Conservation (phyloP, 345 rosid genomes). For the Crucihimalaya himalaica region DNA sequence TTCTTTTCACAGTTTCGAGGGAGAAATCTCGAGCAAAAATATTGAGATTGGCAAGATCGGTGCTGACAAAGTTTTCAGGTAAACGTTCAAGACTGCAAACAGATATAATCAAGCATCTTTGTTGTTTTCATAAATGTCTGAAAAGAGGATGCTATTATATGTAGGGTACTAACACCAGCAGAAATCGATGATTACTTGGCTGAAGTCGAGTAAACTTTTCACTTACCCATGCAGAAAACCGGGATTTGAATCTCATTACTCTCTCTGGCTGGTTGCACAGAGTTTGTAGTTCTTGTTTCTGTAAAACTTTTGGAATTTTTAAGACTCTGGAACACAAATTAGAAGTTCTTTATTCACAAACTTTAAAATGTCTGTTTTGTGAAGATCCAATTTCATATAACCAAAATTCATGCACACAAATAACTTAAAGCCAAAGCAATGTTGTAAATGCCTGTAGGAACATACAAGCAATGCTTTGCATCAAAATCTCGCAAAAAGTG, state of each 20-base stretch:
- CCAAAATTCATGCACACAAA: neutral
- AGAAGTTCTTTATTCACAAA: neutral
- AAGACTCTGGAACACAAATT: neutral
- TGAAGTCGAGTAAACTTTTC: constrained; percentile 51
- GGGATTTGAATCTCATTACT: neutral
- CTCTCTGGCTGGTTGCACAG: neutral
- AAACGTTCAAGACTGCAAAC: constrained; percentile 16
- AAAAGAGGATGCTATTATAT: neutral
- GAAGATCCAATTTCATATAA: neutral
- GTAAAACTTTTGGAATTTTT: constrained; percentile 19
- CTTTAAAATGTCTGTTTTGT: neutral
- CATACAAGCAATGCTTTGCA: neutral
- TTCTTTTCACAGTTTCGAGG: constrained; percentile 67
- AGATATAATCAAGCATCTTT: neutral
- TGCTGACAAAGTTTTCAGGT: constrained; percentile 78
- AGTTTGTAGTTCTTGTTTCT: constrained; percentile 14
- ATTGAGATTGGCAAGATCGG: constrained; percentile 88
- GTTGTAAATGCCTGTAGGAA: neutral
- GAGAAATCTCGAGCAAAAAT: constrained; percentile 82
- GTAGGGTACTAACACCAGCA: constrained; percentile 81
- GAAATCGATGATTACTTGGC: constrained; percentile 66
- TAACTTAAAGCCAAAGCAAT: neutral
- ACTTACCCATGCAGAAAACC: neutral
- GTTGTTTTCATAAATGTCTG: constrained; percentile 6
- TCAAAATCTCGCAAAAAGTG: neutral